Base-by-base conservation (phyloP, 1,284 basidiomycete genomes). In the Cryptococcus depauperatus region DNA sequence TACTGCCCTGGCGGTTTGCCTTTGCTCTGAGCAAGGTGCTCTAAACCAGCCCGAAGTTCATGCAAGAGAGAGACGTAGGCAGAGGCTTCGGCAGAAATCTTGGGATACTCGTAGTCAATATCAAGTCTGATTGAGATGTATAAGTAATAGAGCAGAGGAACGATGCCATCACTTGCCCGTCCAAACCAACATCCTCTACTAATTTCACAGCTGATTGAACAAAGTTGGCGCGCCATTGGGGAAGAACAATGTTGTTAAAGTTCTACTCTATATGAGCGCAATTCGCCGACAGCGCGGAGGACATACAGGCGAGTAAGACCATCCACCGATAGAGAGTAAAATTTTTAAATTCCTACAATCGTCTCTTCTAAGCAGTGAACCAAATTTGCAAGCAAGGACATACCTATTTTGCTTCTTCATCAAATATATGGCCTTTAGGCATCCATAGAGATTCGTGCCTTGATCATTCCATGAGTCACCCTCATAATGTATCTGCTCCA, bases 401-500 rank as follows among this genome's bases (percentile, higher is more conserved):
- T 41, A 74, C 73, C 79, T 79, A 56, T 96, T 76, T 56, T 78
- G 65, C 54, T 86, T 73, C 72, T 92, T 93, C 54, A 87, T 62
- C 35, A 85, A 73, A 64, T 90, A 88, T 46, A 90, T 77, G 61
- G 88, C 86, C 72, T 91, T 90, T 56, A 95, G 73, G 69, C 84
- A 86, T 4, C 89, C 89, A 57, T 89, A 90, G 7, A 90, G 71
- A 61, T 89, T 87, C 60, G 79, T 84, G 40, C 80, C 84, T 45
- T 65, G 64, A 47, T 93, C 90, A 56, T 89, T 84, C 91, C 91
- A 95, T 5, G 81, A 83, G 66, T 98, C 93, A 19, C 80, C 81
- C 2, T 79, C 78, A 49, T 69, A 71, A 51, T 72, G 71, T 40
- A 73, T 91, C 62, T 91, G 39, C 18, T 3, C 8, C 10, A n/a